These are phyloP conservation scores for Jaminaea rosea DNA, from an alignment of 1,284 basidiomycete species.

Conservation along the genomic window DNA sequence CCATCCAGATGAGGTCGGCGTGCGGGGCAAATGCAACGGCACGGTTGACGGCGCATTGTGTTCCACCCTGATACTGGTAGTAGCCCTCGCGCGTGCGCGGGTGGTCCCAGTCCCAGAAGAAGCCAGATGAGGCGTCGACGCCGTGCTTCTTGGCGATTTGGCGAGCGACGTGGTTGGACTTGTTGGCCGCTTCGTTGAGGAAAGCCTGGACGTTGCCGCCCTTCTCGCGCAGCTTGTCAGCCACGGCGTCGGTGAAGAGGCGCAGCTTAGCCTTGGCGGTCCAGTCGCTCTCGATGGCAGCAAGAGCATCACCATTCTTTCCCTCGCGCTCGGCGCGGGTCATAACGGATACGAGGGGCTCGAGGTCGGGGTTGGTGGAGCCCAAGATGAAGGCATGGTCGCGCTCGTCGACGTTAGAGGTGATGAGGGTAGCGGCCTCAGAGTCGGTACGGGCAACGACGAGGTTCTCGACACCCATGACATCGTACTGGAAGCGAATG, in stretches of 20 bases:
- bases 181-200: constrained; percentile 56
- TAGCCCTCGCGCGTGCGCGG: constrained; percentile 89
- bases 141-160: constrained; percentile 70
- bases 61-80: constrained; percentile 95
- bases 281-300: constrained; percentile 84
- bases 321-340: constrained; percentile 70
- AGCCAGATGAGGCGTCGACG: constrained; percentile 52
- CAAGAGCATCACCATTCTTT: constrained; percentile 68
- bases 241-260: constrained; percentile 68
- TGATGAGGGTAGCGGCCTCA: constrained; percentile 90
- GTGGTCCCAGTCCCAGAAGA: constrained; percentile 83
- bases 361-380: constrained; percentile 63
- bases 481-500: constrained; percentile 68
- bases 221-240: constrained; percentile 63
- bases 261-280: constrained; percentile 64
- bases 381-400: constrained; percentile 96
- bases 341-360: constrained; percentile 72
- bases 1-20: constrained; percentile 63
- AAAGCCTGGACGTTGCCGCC: constrained; percentile 57
- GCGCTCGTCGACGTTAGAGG: constrained; percentile 89
- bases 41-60: constrained; percentile 84
- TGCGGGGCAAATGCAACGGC: constrained; percentile 87
- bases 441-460: constrained; percentile 68
- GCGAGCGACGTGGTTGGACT: constrained; percentile 64
- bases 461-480: constrained; percentile 69